Conservation (phyloP, 768 basidiomycete species). For the Russula lepida region DNA sequence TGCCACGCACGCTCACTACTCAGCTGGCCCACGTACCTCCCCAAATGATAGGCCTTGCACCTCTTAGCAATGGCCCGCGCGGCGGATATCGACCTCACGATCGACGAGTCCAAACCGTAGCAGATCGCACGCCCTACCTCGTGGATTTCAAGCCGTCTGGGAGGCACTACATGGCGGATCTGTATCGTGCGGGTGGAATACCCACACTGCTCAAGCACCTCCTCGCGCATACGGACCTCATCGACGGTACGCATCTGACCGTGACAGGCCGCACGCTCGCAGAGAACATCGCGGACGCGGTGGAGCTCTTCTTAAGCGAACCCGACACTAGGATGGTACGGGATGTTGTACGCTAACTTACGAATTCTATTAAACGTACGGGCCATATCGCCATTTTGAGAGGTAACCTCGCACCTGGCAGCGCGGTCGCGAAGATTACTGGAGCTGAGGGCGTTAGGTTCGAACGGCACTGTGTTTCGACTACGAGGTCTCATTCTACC, state of each 20-base stretch:
- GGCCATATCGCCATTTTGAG: conserved; percentile 83
- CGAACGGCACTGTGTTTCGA: conserved; percentile 47
- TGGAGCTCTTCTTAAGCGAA: conserved; percentile 50
- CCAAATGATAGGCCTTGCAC: conserved; percentile 55
- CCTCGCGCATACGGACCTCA: conserved; percentile 64
- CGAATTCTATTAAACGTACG: conserved; percentile 76
- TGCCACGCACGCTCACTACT: neutral
- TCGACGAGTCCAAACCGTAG: conserved; percentile 79
- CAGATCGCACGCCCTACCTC: conserved; percentile 74
- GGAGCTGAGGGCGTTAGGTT: conserved; percentile 86
- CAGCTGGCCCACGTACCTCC: neutral
- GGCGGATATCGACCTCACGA: conserved; percentile 60
- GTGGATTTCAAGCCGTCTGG: conserved; percentile 85
- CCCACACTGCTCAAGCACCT: conserved; percentile 81
- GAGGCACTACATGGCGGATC: conserved; percentile 84
- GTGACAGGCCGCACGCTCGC: conserved; percentile 88
- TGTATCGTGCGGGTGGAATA: conserved; percentile 78
- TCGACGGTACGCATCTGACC: conserved; percentile 77
- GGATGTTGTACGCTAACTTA: conserved; percentile 63
- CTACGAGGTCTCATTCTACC: conserved; percentile 64
- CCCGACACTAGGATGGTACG: conserved; percentile 36
- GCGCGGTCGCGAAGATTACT: conserved; percentile 87
- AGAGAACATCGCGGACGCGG: conserved; percentile 74
- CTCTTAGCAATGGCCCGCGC: conserved; percentile 79
- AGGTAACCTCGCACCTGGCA: conserved; percentile 83